Percentiles rank a stretch among this genome's conserved stretches.
phyloP scores from a whole-genome alignment of 1,139 yeast species.

The Candida tropicalis region DNA sequence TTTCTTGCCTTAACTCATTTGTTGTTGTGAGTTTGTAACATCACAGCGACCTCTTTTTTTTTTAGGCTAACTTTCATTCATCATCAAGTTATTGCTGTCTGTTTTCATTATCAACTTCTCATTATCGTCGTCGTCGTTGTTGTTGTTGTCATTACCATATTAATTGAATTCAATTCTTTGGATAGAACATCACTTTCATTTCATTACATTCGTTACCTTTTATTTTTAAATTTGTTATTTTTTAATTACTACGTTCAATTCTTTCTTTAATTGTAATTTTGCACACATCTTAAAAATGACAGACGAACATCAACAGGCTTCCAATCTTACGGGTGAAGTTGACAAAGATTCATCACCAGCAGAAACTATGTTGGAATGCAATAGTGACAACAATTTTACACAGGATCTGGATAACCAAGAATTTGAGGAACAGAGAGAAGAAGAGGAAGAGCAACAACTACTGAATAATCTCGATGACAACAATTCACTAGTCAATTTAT shows the following conservation, averaged over 20 bases:
- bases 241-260: neutral
- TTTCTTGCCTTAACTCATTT: too few species aligned
- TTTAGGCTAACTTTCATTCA: too few species aligned
- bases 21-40: too few species aligned
- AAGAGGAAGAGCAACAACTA: neutral
- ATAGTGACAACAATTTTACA: neutral
- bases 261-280: neutral
- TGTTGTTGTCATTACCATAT: too few species aligned
- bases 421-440: neutral
- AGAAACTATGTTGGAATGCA: neutral
- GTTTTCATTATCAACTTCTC: too few species aligned
- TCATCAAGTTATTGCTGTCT: too few species aligned
- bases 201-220: too few species aligned
- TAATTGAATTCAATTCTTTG: too few species aligned
- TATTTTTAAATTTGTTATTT: too few species aligned
- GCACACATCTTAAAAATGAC: neutral
- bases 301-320: neutral
- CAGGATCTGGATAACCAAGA: neutral
- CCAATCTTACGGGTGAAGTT: conserved; percentile 3
- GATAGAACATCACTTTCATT: too few species aligned
- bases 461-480: neutral
- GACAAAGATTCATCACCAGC: conserved; percentile 1
- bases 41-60: too few species aligned
- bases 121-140: too few species aligned
- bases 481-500: conserved; percentile 1